Conservation (phyloP, 1,139 yeast genomes). For the Geotrichum australiense region DNA sequence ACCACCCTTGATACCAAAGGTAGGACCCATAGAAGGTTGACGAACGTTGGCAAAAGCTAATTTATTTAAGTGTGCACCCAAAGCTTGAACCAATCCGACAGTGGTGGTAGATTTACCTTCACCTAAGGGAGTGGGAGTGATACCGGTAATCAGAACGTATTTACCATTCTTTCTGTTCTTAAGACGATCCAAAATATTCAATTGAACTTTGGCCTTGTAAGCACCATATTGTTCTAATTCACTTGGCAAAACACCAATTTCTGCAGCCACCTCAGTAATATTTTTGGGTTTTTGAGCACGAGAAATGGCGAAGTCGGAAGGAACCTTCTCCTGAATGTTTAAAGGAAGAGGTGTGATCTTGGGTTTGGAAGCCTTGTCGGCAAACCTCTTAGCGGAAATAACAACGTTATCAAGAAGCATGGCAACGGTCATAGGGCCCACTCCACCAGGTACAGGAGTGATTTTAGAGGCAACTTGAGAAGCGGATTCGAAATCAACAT, state of each 20-base stretch:
- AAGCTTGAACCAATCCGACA: constrained; percentile 91
- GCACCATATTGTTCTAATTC: constrained; percentile 92
- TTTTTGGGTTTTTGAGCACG: constrained; percentile 84
- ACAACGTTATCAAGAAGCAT: constrained; percentile 86
- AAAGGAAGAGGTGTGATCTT: constrained; percentile 52
- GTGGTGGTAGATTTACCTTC: constrained; percentile 98
- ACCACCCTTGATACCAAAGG: constrained; percentile 98
- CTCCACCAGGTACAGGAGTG: constrained; percentile 99
- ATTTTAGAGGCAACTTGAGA: constrained; percentile 60
- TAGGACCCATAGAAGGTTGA: constrained; percentile 99
- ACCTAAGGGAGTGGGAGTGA: constrained; percentile 97
- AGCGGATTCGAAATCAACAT: constrained; percentile 74
- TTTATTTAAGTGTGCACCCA: constrained; percentile 85
- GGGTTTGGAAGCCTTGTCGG: constrained; percentile 30
- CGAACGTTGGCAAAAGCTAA: constrained; percentile 92
- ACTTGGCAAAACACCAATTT: constrained; percentile 71
- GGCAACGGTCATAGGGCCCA: constrained; percentile 99
- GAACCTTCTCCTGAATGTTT: constrained; percentile 70
- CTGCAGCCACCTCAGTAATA: constrained; percentile 72
- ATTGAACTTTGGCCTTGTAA: constrained; percentile 83
- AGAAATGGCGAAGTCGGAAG: constrained; percentile 89
- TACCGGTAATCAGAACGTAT: constrained; percentile 91
- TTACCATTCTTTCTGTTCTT: constrained; percentile 68
- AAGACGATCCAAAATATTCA: constrained; percentile 68
- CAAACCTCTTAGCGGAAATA: constrained; percentile 59